phyloP scores from a whole-genome alignment of 306 rosid genomes.

The Corylus avellana region DNA sequence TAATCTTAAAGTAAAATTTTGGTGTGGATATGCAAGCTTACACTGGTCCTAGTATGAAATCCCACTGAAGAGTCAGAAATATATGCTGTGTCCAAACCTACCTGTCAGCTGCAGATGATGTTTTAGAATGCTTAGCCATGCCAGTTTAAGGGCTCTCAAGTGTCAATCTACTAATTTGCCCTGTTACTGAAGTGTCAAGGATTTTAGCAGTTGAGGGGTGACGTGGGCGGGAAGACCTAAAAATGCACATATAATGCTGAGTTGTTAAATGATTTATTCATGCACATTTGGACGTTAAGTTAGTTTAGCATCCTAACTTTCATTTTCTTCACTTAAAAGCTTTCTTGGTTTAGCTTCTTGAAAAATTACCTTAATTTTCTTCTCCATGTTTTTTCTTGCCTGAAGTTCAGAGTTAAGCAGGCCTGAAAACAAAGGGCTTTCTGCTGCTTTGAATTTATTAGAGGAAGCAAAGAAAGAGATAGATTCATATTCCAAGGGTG shows the following conservation, averaged over 20 bases:
- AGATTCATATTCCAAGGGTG: constrained; percentile 86
- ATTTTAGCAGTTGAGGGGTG: neutral
- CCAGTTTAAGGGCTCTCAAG: neutral
- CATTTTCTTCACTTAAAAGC: constrained; percentile 14
- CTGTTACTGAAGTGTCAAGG: neutral
- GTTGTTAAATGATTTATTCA: constrained; percentile 12
- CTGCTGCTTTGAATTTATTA: constrained; percentile 69
- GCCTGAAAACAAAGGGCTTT: constrained; percentile 80
- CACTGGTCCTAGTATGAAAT: neutral
- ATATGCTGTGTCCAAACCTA: neutral
- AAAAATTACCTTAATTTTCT: constrained; percentile 17
- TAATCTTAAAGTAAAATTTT: neutral
- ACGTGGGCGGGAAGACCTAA: neutral
- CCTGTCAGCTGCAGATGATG: neutral
- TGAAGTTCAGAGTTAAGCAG: constrained; percentile 94
- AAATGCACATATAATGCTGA: neutral
- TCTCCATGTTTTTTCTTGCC: constrained; percentile 33
- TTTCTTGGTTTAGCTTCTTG: constrained; percentile 4
- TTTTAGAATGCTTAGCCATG: neutral
- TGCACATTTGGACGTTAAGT: constrained; percentile 1
- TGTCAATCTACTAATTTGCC: neutral
- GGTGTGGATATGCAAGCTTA: neutral
- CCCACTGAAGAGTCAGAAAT: neutral
- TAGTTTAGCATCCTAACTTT: neutral
- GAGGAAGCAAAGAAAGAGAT: constrained; percentile 91